phyloP scores from a whole-genome alignment of 2,329 filamentous ascomycete species.

The Podosphaera fusca region DNA sequence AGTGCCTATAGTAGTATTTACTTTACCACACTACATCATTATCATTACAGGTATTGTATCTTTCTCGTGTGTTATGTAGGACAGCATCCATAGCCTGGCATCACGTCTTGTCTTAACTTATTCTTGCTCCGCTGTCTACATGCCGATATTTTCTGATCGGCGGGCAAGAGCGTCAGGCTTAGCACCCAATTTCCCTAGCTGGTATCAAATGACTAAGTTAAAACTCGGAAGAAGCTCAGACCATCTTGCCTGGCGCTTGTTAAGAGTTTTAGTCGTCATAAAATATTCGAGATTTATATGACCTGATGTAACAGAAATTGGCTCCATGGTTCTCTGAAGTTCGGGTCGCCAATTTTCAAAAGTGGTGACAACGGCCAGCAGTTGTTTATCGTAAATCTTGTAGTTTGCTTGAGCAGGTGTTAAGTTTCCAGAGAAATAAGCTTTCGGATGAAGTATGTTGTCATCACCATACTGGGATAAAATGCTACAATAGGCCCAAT shows the following conservation, averaged over 20 bases:
- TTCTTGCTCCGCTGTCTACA: too few species aligned
- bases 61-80: too few species aligned
- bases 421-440: not conserved
- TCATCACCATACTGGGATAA: not conserved
- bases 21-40: too few species aligned
- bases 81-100: too few species aligned
- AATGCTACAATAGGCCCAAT: not conserved
- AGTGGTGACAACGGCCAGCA: not conserved
- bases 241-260: not conserved
- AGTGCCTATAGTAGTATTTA: too few species aligned
- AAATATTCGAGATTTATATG: conserved; percentile 4
- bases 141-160: too few species aligned
- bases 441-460: not conserved
- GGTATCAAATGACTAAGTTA: not conserved
- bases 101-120: too few species aligned
- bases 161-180: too few species aligned
- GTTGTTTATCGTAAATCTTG: not conserved
- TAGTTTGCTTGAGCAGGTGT: not conserved
- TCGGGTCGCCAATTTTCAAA: not conserved
- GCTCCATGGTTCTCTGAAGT: not conserved
- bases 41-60: too few species aligned
- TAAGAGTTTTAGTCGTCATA: conserved; percentile 4
- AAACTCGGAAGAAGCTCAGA: not conserved
- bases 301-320: too few species aligned
- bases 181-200: not conserved